phyloP scores from a whole-genome alignment of 306 rosid species.

The Spatholobus suberectus region DNA sequence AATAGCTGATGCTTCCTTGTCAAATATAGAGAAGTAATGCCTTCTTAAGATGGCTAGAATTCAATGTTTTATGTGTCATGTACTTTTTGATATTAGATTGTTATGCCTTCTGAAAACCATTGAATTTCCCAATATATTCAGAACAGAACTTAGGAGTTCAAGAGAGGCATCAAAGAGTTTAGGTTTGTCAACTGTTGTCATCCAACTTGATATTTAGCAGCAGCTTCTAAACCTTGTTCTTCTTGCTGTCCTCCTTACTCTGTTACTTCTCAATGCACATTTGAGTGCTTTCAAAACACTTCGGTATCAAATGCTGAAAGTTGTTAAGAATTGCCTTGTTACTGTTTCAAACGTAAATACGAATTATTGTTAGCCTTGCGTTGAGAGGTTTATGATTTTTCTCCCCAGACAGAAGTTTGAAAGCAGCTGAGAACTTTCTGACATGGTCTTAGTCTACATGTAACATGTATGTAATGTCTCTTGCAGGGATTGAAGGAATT shows the following conservation, averaged over 20 bases:
- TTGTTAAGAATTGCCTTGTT: not conserved
- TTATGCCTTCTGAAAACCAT: not conserved
- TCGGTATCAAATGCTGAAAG: not conserved
- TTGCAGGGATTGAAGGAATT: constrained; percentile 85
- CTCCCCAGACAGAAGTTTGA: not conserved
- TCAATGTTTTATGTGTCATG: not conserved
- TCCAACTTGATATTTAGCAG: not conserved
- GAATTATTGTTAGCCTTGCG: not conserved
- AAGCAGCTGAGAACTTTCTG: constrained; percentile 19
- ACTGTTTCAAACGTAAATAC: not conserved
- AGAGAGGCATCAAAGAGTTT: not conserved
- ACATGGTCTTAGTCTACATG: no score
- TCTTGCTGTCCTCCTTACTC: not conserved
- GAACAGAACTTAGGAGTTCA: not conserved
- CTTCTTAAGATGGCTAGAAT: not conserved
- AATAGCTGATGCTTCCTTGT: not conserved
- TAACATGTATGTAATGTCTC: constrained; percentile 7
- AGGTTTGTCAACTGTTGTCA: constrained; percentile 11
- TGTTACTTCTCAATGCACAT: not conserved
- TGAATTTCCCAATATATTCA: not conserved
- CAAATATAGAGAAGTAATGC: not conserved
- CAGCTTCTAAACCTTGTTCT: constrained; percentile 1
- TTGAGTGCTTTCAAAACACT: not conserved
- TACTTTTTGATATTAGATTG: constrained; percentile 1
- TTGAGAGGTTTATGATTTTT: not conserved